A percentile compares a stretch with the other conserved stretches of the same genome.
phyloP scores from a whole-genome alignment of 2,329 filamentous ascomycete species.

The Talaromyces sp. region DNA sequence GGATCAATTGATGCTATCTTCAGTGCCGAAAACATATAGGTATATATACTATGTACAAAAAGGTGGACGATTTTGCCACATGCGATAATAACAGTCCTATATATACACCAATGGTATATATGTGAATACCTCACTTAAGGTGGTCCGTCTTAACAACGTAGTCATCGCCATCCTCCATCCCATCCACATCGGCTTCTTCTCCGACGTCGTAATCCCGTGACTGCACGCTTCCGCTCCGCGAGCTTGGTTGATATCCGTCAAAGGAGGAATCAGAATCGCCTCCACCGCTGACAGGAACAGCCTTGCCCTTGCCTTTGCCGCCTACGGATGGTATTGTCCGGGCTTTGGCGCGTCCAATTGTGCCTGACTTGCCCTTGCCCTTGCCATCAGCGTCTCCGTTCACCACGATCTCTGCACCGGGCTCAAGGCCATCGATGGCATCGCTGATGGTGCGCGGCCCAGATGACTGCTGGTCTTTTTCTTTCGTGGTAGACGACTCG shows the following conservation, averaged over 20 bases:
- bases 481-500: constrained; percentile 54
- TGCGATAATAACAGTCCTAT: background rate
- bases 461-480: constrained; percentile 22
- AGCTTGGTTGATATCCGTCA: constrained; percentile 9
- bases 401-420: constrained; percentile 17
- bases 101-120: background rate
- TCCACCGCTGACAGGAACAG: constrained; percentile 21
- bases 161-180: constrained; percentile 25
- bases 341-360: constrained; percentile 23
- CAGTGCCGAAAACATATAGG: background rate
- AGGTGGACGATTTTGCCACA: background rate
- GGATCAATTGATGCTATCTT: background rate
- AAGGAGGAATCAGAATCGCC: constrained; percentile 27
- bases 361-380: constrained; percentile 22
- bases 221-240: constrained; percentile 12
- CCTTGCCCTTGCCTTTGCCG: constrained; percentile 34
- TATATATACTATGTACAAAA: background rate
- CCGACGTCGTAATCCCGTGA: constrained; percentile 14
- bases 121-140: constrained; percentile 14
- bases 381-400: constrained; percentile 17
- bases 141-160: constrained; percentile 36
- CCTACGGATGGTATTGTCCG: constrained; percentile 10
- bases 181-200: constrained; percentile 21
- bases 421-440: constrained; percentile 29
- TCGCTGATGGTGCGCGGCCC: constrained; percentile 31